A percentile compares a stretch with the other conserved stretches of the same genome.
These are phyloP conservation scores for Moniliella sp. DNA, from an alignment of 1,284 basidiomycete genomes.

Conservation along the genomic window DNA sequence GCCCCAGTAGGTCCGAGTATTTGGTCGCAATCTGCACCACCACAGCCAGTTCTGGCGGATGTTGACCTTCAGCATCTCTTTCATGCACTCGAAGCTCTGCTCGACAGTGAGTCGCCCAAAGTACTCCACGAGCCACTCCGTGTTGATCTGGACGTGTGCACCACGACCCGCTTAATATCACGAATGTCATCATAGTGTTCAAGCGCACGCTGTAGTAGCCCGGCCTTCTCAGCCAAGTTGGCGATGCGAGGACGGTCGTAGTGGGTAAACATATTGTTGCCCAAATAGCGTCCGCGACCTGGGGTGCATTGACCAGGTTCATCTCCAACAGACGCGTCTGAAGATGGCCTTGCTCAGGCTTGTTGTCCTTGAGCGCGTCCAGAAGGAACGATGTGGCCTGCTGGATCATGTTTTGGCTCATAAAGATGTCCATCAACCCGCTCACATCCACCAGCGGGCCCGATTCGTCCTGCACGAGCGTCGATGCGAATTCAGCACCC, in stretches of 20 bases:
- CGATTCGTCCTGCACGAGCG: conserved; percentile 74
- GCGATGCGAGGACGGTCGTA: conserved; percentile 92
- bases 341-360: conserved; percentile 81
- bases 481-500: conserved; percentile 84
- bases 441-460: conserved; percentile 87
- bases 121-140: conserved; percentile 92
- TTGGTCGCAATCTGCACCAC: conserved; percentile 97
- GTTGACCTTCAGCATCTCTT: conserved; percentile 91
- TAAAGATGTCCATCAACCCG: conserved; percentile 61
- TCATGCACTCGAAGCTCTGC: conserved; percentile 82
- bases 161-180: conserved; percentile 87
- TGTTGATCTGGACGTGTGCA: conserved; percentile 71
- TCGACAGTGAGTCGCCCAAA: conserved; percentile 90
- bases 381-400: conserved; percentile 93
- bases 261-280: conserved; percentile 94
- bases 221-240: conserved; percentile 94
- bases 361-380: conserved; percentile 97
- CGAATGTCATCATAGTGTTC: conserved; percentile 87
- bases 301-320: conserved; percentile 90
- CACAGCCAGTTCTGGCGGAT: conserved; percentile 91
- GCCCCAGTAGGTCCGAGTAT: conserved; percentile 88
- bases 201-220: conserved; percentile 75
- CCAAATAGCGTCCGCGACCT: conserved; percentile 96
- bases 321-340: conserved; percentile 94
- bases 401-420: conserved; percentile 98